Evolutionary conservation across 805 yeast genomes (phyloP).

Genomic region (Candida qinlingensis): DNA sequence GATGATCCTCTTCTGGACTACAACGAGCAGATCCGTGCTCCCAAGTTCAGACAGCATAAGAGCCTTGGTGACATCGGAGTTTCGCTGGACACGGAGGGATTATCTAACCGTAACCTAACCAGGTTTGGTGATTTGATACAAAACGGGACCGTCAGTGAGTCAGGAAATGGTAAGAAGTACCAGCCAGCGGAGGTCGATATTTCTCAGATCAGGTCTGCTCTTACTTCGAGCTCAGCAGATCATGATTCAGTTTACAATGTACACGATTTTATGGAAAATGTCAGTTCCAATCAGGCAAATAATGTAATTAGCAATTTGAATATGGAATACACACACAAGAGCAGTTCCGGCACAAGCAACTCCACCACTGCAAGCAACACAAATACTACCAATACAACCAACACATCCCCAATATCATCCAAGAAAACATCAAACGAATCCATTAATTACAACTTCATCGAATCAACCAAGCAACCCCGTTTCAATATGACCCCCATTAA

Average conservation of each 20-base stretch:
- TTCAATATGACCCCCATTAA: constrained; percentile 33
- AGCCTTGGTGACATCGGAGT: constrained; percentile 11
- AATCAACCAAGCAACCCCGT: constrained; percentile 14
- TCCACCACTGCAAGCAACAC: background rate
- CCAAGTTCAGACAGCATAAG: constrained; percentile 17
- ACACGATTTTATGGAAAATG: constrained; percentile 8
- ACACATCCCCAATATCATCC: constrained; percentile 15
- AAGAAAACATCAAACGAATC: constrained; percentile 22
- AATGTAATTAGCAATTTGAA: constrained; percentile 5
- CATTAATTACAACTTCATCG: constrained; percentile 9
- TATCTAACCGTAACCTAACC: constrained; percentile 1
- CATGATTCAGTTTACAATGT: constrained; percentile 5
- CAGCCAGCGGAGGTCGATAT: constrained; percentile 22
- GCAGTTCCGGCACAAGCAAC: background rate
- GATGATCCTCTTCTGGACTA: constrained; percentile 25
- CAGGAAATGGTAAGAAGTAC: constrained; percentile 5
- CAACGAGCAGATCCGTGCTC: constrained; percentile 26
- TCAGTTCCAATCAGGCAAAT: background rate
- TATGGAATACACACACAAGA: constrained; percentile 6
- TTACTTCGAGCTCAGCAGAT: background rate
- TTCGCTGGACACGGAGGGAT: constrained; percentile 5
- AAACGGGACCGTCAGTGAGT: background rate
- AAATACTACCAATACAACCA: constrained; percentile 1
- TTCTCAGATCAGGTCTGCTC: constrained; percentile 9
- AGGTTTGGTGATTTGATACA: constrained; percentile 1